Evolutionary conservation across 352 stramenopile genomes (phyloP), one percentile per base, ranked within the genome.

Genomic region (Thalassiosira oceanica): DNA sequence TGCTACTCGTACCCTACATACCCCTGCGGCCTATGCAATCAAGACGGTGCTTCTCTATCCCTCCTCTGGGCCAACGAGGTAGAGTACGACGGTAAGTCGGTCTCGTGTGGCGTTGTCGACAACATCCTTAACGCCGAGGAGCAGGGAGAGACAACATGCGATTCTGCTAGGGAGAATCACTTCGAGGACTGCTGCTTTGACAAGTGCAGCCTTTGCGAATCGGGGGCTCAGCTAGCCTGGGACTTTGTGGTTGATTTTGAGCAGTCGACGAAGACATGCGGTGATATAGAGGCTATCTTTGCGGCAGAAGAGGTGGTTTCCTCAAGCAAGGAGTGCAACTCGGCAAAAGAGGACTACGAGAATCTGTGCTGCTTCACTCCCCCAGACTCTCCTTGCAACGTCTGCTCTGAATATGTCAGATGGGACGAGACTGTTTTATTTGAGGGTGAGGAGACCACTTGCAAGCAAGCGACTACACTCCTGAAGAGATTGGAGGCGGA

Each of bases 101-200:
- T 83, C 8, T 55, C 73, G 0, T 83, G 73, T 41, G 65, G 61
- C 39, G 41, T 76, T 1, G 15, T 75, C 4, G 57, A 78, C 36
- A 73, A 78, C 48, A 78, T 83, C n/a, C 20, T 83, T 21, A 78
- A 75, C 21, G 16, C 65, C 4, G 65, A 76, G 33, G 56, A 74
- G 23, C 58, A 74, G 16, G 35, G 37, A 16, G 78, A 53, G 48
- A 39, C 49, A 6, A 37, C 39, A 31, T 83, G 73, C 24, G 13
- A 18, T 48, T 37, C 56, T 8, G 21, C 68, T 7, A 68, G 51
- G 54, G 61, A 71, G 21, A 24, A 8, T 15, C 52, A 60, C 31
- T 74, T 67, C 51, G 56, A 75, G 1, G 39, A 18, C 21, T 83
- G 74, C 26, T 83, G 74, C 54, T 83, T 79, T 42, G 62, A 69